Evolutionary conservation across 306 rosid genomes (phyloP).

Genomic region (Cucurbita argyrosperma): DNA sequence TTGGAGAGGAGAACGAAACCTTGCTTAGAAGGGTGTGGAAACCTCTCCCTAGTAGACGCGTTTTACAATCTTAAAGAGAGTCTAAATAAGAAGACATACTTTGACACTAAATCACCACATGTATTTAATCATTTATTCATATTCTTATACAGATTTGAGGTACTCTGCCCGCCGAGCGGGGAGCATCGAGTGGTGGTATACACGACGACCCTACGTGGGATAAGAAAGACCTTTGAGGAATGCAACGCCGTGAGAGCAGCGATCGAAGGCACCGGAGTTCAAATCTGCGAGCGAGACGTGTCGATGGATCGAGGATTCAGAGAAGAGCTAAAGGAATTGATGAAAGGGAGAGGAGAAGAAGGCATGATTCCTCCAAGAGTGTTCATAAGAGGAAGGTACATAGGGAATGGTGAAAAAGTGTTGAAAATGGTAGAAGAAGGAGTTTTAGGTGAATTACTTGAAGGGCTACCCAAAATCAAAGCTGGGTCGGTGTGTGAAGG

Average conservation of each 20-base stretch:
- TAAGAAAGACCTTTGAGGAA: conserved; percentile 57
- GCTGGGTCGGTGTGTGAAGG: conserved; percentile 61
- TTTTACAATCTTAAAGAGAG: too few relatives aligned
- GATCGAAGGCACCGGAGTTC: conserved; percentile 36
- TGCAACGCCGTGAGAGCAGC: conserved; percentile 61
- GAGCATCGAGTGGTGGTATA: conserved; percentile 69
- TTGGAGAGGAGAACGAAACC: too few relatives aligned
- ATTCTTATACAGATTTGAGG: conserved; percentile 15
- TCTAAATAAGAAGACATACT: too few relatives aligned
- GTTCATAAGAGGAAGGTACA: conserved; percentile 54
- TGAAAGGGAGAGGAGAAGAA: conserved; percentile 29
- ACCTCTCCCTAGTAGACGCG: too few relatives aligned
- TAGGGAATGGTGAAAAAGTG: conserved; percentile 64
- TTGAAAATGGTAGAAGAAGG: conserved; percentile 56
- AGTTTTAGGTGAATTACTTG: conserved; percentile 32
- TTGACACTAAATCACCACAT: too few relatives aligned
- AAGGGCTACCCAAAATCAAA: conserved; percentile 45
- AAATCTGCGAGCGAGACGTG: conserved; percentile 67
- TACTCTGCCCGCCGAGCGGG: conserved; percentile 53
- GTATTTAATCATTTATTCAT: background rate
- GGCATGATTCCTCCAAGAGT: conserved; percentile 45
- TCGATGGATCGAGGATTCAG: conserved; percentile 70
- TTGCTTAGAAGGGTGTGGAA: too few relatives aligned
- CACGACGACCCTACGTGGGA: conserved; percentile 73
- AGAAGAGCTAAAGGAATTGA: conserved; percentile 38